These are phyloP conservation scores for Metschnikowia matae DNA, from an alignment of 805 yeast genomes.

Conservation along the genomic window DNA sequence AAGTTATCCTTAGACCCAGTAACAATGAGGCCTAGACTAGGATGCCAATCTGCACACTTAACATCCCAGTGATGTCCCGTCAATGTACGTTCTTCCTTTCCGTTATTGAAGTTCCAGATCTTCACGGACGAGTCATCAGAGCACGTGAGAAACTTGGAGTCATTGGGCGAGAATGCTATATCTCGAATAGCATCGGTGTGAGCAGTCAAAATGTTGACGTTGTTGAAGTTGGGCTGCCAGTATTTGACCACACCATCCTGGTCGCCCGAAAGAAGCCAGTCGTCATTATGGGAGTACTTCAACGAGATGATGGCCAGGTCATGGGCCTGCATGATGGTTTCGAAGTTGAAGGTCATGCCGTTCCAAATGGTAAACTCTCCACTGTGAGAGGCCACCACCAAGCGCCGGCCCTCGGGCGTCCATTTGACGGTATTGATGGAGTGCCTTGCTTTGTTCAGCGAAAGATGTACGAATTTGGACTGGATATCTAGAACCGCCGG, in stretches of 20 bases:
- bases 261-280: constrained; percentile 93
- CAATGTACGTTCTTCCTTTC: constrained; percentile 72
- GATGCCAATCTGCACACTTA: constrained; percentile 96
- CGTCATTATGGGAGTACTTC: constrained; percentile 83
- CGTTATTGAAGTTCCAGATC: constrained; percentile 92
- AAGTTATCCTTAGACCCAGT: constrained; percentile 95
- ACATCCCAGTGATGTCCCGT: constrained; percentile 99
- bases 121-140: constrained; percentile 89
- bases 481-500: constrained; percentile 58
- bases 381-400: constrained; percentile 82
- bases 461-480: constrained; percentile 82
- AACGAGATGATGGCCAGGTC: constrained; percentile 81
- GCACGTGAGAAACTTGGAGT: constrained; percentile 86
- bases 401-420: constrained; percentile 95
- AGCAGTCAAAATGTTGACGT: constrained; percentile 73
- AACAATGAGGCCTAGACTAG: constrained; percentile 76
- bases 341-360: constrained; percentile 91
- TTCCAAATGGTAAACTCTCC: constrained; percentile 98
- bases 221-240: constrained; percentile 98
- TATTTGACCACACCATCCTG: constrained; percentile 87
- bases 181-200: constrained; percentile 84
- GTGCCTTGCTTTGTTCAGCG: constrained; percentile 88
- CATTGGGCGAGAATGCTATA: constrained; percentile 85
- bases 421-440: constrained; percentile 86
- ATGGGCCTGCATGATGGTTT: constrained; percentile 98